These are phyloP conservation scores for Xylariaceae sp. DNA, from an alignment of 2,329 filamentous ascomycete species.

Conservation along the genomic window DNA sequence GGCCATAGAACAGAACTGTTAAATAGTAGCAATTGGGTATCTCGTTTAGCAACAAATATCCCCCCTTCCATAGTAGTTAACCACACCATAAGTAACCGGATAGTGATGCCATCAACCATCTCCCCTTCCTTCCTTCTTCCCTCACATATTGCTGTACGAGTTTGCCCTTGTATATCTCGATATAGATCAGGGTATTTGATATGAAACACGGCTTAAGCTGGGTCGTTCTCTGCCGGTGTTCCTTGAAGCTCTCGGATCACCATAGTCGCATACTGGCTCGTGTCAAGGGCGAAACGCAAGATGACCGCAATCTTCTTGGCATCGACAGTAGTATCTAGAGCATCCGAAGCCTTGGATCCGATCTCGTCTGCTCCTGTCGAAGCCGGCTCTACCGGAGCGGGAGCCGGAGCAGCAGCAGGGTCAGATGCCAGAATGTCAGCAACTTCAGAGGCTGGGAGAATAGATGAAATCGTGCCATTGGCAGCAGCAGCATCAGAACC, in stretches of 20 bases:
- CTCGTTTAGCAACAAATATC: constrained; percentile 11
- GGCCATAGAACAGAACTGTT: no score
- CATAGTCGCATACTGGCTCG: constrained; percentile 33
- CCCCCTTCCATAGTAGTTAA: no score
- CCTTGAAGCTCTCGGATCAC: constrained; percentile 32
- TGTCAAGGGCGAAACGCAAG: constrained; percentile 29
- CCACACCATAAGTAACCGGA: no score
- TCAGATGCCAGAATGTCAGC: not conserved
- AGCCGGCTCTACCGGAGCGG: not conserved
- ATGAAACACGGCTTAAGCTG: not conserved
- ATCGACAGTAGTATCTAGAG: constrained; percentile 9
- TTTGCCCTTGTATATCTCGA: no score
- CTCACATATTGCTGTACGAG: no score
- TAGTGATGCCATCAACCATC: no score
- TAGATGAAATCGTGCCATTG: no score
- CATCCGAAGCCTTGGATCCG: not conserved
- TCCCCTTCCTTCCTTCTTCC: no score
- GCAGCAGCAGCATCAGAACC: no score
- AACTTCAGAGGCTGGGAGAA: not conserved
- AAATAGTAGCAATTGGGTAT: constrained; percentile 20
- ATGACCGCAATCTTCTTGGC: constrained; percentile 30
- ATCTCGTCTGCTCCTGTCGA: not conserved
- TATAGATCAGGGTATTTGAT: no score
- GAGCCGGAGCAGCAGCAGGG: no score
- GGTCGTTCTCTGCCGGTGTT: constrained; percentile 1